phyloP scores from a whole-genome alignment of 768 basidiomycete genomes.

The Porpolomopsis calyptriformis region DNA sequence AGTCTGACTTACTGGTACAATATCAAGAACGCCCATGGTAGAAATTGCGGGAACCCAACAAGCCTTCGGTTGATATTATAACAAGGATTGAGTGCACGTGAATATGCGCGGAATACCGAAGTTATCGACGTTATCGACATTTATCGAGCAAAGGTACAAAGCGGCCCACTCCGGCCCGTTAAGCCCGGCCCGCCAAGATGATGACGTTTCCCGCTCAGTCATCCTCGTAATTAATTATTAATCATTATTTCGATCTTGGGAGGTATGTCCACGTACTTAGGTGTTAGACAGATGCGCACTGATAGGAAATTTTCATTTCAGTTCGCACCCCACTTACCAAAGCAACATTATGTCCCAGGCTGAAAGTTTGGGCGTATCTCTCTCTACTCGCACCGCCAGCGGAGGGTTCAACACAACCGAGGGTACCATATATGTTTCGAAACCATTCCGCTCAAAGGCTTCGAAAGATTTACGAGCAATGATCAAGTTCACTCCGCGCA shows the following conservation, averaged over 20 bases:
- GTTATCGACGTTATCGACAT: too few relatives aligned
- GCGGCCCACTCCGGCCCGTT: neutral
- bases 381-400: conserved; percentile 26
- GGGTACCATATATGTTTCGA: conserved; percentile 66
- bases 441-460: conserved; percentile 60
- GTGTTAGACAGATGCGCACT: too few relatives aligned
- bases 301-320: too few relatives aligned
- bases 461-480: conserved; percentile 74
- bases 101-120: neutral
- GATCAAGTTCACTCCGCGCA: conserved; percentile 78
- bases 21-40: conserved; percentile 71
- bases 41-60: neutral
- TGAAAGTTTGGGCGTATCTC: too few relatives aligned
- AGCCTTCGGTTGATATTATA: neutral
- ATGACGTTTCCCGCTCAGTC: neutral
- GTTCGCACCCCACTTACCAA: too few relatives aligned
- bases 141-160: too few relatives aligned
- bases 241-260: neutral
- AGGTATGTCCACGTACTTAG: too few relatives aligned
- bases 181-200: too few relatives aligned
- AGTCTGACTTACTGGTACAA: conserved; percentile 58
- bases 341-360: too few relatives aligned
- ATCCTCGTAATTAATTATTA: too few relatives aligned
- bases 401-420: conserved; percentile 43
- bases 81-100: neutral